Conservation (phyloP, 179 eudicot species). For the Heliamphora ciliata region DNA sequence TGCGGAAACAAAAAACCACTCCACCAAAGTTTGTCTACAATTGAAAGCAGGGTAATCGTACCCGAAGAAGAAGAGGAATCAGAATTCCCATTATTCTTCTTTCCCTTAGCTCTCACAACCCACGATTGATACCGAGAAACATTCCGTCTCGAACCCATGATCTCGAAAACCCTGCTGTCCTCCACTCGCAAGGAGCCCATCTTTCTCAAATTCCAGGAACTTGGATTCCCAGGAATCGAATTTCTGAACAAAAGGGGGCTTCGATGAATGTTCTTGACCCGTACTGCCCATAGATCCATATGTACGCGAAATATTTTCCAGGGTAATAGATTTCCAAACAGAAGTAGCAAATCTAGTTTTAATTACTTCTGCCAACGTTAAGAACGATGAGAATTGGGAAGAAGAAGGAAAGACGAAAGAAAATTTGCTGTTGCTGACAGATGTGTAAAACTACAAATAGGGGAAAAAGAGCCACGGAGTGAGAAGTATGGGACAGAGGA, state of each 20-base stretch:
- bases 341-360: not conserved
- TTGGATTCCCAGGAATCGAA: constrained; percentile 21
- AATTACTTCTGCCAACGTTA: not conserved
- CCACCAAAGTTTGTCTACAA: no score
- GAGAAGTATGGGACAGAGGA: no score
- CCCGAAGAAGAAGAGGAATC: constrained; percentile 44
- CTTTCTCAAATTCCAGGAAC: constrained; percentile 22
- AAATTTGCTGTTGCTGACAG: no score
- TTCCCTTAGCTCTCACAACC: constrained; percentile 36
- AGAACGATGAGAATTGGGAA: not conserved
- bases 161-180: constrained; percentile 31
- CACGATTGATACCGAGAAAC: constrained; percentile 19
- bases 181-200: constrained; percentile 12
- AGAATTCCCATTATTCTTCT: constrained; percentile 36
- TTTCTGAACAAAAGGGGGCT: constrained; percentile 26
- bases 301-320: not conserved
- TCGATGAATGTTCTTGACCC: constrained; percentile 36
- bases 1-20: no score
- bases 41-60: constrained; percentile 13
- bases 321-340: not conserved
- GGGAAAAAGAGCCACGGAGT: no score
- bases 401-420: not conserved
- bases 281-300: constrained; percentile 59
- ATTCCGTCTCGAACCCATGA: constrained; percentile 26
- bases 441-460: no score